Evolutionary conservation across 176 grass and related monocot species (phyloP).

Genomic region (Thalia dealbata): DNA sequence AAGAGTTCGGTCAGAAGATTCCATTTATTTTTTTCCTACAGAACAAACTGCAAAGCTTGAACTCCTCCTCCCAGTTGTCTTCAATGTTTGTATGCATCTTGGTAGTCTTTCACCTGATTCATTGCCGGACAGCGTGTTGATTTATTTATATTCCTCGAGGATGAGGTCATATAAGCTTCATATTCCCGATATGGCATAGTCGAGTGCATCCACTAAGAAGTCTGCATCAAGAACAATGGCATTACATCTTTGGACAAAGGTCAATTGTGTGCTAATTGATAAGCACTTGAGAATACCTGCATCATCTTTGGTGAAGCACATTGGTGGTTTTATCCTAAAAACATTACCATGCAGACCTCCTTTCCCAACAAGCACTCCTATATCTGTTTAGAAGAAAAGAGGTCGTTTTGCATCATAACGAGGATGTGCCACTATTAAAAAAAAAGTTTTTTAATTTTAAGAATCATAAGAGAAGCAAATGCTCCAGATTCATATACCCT

Average conservation of each 20-base stretch:
- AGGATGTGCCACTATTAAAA: too few relatives aligned
- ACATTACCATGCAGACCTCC: constrained; percentile 79
- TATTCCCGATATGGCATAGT: constrained; percentile 72
- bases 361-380: constrained; percentile 78
- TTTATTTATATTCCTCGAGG: too few relatives aligned
- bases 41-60: not conserved
- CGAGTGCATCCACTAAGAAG: constrained; percentile 75
- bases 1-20: not conserved
- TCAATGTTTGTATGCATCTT: not conserved
- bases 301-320: constrained; percentile 89
- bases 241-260: not conserved
- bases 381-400: constrained; percentile 36
- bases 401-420: not conserved
- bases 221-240: constrained; percentile 28
- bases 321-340: constrained; percentile 95
- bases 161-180: constrained; percentile 11
- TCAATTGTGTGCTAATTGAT: not conserved
- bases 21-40: not conserved
- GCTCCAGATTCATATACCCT: constrained; percentile 35
- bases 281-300: constrained; percentile 38
- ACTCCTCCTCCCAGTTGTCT: not conserved
- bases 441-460: not conserved
- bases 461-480: not conserved
- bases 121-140: not conserved
- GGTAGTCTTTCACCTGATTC: not conserved